Evolutionary conservation across 2,329 filamentous ascomycete species (phyloP), one percentile per base, ranked within the genome.

Genomic region (Anisogramma anomala): DNA sequence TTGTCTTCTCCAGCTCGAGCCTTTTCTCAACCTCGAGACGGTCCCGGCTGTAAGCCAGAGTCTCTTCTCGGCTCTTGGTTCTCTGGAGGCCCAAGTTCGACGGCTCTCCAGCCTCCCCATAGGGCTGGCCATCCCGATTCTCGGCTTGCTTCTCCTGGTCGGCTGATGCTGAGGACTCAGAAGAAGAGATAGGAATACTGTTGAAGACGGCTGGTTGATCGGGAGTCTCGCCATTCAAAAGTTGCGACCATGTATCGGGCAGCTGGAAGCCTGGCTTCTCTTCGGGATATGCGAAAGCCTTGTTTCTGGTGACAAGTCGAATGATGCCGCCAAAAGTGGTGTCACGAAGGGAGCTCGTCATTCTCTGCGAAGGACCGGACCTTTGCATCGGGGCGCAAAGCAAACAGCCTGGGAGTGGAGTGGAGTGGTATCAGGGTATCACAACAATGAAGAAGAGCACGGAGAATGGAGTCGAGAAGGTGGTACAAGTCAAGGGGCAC

Each of bases 221-320:
- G 13, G 19, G 30, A 8, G 76, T 80, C 52, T 89, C 84, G 48
- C 94, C 84, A 55, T 82, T 86, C 35, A 89, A 67, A 6, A 77
- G 69, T 43, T 80, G 78, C 23, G 93, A 58, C 38, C 82, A 77
- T 32, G 74, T 70, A 42, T 82, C 67, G 38, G 74, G 66, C 6
- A 71, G 65, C 48, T 74, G 71, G 42, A 77, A 78, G 41, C 85
- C 82, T 22, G 75, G 72, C 40, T 79, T 73, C 47, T 86, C 82
- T 39, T 76, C 80, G 14, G 71, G 67, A 22, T 82, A 78, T 52
- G 84, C 76, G n/a, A 56, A 42, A 2, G 52, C 19, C 10, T 49
- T 51, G 43, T 56, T 57, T 14, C 46, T 32, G 6, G 53, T 56
- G n/a, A 55, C 14, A 6, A 53, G 48, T 6, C 57, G 55, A 33